Evolutionary conservation across 2,329 filamentous ascomycete genomes (phyloP), one percentile per base, ranked within the genome.

Genomic region (Torrubiellomyces zombiae): DNA sequence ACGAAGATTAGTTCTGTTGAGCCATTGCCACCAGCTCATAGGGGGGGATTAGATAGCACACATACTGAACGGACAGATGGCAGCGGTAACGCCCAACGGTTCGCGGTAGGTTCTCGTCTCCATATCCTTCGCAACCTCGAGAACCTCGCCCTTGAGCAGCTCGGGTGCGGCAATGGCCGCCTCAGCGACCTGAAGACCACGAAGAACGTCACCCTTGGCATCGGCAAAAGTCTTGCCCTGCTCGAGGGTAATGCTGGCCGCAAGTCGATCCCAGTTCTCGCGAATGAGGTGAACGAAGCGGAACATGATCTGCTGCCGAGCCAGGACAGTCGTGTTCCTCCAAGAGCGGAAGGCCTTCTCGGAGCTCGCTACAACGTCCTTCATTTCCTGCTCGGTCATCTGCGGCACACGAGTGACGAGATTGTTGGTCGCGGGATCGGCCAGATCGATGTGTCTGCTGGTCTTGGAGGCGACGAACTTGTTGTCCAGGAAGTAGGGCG

Each of bases 71-170:
- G 80, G 80, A 60, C 80, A 89, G 38, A 89, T 89, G 30, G 80
- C 77, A 29, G 79, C 78, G 21, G 78, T 73, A 17, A 89, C 74
- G 28, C 80, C 80, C 43, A 89, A 55, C 31, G 80, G 78, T 61
- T 89, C 80, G 33, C 71, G 67, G 50, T 89, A 89, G 31, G 69
- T 77, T 44, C 78, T 60, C 16, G 80, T 89, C 60, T 89, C 80
- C 80, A 89, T 89, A 43, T 89, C 80, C 62, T 81, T 85, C 27
- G 79, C 69, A 9, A 89, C 80, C 58, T 89, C 80, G 17, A 89
- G 62, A 21, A 89, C 63, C 55, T 89, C 79, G 19, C 80, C 80
- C 48, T 79, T 81, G 50, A 89, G 63, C 47, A 85, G 68, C 39
- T 81, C 80, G 1, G 80, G 78, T 27, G 82, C 82, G 24, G 65